Evolutionary conservation across 495 filamentous ascomycete species (phyloP), one percentile per base, ranked within the genome.

Genomic region (Cercophora scortea): DNA sequence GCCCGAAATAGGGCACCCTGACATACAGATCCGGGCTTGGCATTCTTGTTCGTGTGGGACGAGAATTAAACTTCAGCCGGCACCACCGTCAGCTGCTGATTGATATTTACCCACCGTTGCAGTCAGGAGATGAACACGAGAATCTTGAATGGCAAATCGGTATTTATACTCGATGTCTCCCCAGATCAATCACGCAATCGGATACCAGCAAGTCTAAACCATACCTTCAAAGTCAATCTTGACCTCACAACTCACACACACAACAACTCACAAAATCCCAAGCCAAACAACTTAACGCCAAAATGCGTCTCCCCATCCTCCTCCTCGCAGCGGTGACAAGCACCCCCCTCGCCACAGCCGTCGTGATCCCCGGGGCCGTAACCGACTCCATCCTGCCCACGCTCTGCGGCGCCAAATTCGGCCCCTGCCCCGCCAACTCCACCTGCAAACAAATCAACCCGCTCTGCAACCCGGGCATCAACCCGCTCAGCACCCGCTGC

Each of bases 331-430:
- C 13, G 9, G 10, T 46, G 15, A 33, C 12, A 41, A 15, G n/a
- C 12, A 15, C 34, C 33, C 15, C 47, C 35, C 18, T 43, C 1
- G 53, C 44, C 8, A 6, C 53, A 13, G 41, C 32, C 32, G 25
- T 16, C 36, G 38, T 40, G 13, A 32, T 42, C 15, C 32, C 51
- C 12, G 49, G 33, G 32, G 42, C 45, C 43, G 35, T n/a, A n/a
- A n/a, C n/a, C n/a, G 25, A 25, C 25, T 25, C 25, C 25, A 2
- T 25, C 25, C 25, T 25, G 25, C 25, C 54, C 19, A 32, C 43
- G 41, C 40, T 40, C 18, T 65, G 62, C 54, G 58, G 59, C 53
- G 54, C 61, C 56, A 51, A 55, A 32, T 56, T 67, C 32, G 59
- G 54, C 1, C 57, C 59, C 17, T 64, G 57, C 48, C 53, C 57